Base-by-base conservation (phyloP, 495 filamentous ascomycete species). In the Mytilinidion resinicola region DNA sequence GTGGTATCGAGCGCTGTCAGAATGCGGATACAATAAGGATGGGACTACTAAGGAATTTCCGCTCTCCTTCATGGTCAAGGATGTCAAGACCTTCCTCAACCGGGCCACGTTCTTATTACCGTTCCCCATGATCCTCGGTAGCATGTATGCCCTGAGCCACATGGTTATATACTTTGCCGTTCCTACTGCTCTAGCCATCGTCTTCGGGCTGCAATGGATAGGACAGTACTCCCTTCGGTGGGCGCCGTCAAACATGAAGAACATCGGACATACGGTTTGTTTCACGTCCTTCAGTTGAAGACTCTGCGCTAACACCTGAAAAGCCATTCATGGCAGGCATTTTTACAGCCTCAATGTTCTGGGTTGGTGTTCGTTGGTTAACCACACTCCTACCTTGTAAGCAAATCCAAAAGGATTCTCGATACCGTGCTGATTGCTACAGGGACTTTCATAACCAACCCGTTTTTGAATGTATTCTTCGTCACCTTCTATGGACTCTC, bases 61-160 rank as follows among this genome's bases (percentile, higher is more conserved):
- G 67, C 78, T 67, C 53, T 74, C 79, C 0, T 75, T 70, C 11
- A 74, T 78, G 56, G 60, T 95, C 56, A 85, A 87, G 70, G 87
- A 91, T 73, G 86, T 87, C 68, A 79, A 79, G 59, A 73, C 69
- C 0, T 84, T 92, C 58, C 82, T 92, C 72, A 87, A 79, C 59
- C 90, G 88, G 69, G 91, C 95, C 71, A 89, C 96, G 76, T 96
- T 96, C 69, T 72, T 95, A 20, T 91, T 86, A 83, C 93, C 93
- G 0, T 89, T 91, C 55, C 57, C 89, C 19, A 79, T 92, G 35
- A 71, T 96, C 6, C 84, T 86, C 65, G 68, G 80, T 35, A 80
- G 82, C 51, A 60, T 95, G 12, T 82, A 82, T 74, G 82, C 95
- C 60, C 68, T 95, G 15, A 86, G 86, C 62, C 75, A 84, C 59